These are phyloP conservation scores for Tilletia horrida DNA, from an alignment of 1,284 basidiomycete genomes.

Conservation along the genomic window DNA sequence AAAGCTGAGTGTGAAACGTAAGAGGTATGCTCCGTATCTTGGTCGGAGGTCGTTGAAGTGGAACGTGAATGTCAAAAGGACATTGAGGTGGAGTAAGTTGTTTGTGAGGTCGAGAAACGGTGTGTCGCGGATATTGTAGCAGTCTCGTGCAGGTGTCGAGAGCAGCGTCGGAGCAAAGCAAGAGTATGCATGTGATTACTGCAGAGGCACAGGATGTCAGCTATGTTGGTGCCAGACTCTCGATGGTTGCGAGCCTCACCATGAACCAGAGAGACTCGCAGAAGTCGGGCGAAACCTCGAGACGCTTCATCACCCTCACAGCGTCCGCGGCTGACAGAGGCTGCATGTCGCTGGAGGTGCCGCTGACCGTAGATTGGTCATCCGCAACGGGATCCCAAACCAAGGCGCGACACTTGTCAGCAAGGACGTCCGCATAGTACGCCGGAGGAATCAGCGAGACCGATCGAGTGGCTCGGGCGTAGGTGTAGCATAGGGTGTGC, in stretches of 20 bases:
- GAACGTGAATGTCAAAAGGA: too few relatives aligned
- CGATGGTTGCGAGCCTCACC: conserved; percentile 13
- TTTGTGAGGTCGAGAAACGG: too few relatives aligned
- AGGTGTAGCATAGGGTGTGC: conserved; percentile 57
- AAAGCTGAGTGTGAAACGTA: too few relatives aligned
- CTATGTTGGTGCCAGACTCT: too few relatives aligned
- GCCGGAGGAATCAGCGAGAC: conserved; percentile 56
- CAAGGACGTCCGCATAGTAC: conserved; percentile 58
- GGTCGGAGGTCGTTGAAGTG: too few relatives aligned
- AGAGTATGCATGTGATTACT: too few relatives aligned
- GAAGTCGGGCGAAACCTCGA: conserved; percentile 24
- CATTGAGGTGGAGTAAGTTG: too few relatives aligned
- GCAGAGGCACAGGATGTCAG: too few relatives aligned
- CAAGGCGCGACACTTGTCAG: conserved; percentile 48
- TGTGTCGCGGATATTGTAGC: too few relatives aligned
- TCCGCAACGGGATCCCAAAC: conserved; percentile 51
- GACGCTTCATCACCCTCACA: conserved; percentile 25
- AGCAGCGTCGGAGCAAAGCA: too few relatives aligned
- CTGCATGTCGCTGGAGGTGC: conserved; percentile 17
- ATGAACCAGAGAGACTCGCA: conserved; percentile 33
- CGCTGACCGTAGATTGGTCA: conserved; percentile 19
- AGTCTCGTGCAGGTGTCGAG: too few relatives aligned
- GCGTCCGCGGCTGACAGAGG: conserved; percentile 16
- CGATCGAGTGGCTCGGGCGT: conserved; percentile 56
- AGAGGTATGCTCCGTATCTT: too few relatives aligned